Evolutionary conservation across 805 yeast species (phyloP), one percentile per base, ranked within the genome.

Genomic region (Isabelozyma gotoi): DNA sequence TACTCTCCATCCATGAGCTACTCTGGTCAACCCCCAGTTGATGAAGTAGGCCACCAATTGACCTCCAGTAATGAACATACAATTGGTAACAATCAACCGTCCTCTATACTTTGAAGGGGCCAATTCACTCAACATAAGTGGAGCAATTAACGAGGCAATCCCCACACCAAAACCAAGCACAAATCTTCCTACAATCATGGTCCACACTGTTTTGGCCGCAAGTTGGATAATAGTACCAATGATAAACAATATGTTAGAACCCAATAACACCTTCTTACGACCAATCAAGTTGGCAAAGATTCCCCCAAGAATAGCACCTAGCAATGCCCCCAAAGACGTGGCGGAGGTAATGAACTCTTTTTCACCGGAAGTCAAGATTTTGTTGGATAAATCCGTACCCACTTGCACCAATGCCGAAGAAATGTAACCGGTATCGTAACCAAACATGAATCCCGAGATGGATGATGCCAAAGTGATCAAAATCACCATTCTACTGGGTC

Each of bases 131-230:
- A 92, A 86, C 74, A 90, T 91, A 44, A 92, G 73, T 1, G 99
- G 99, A n/a, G 98, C 89, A 43, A 89, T 85, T 42, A 92, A 72
- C 2, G 97, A 90, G 1, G 97, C 98, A 43, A 88, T 78, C 53
- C 99, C 99, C 19, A 92, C 97, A 55, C 97, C 98, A 65, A 88
- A 87, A 14, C 99, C 99, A 85, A 94, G 87, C 38, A 92, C 73
- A 51, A 94, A 84, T 62, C 98, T 78, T 36, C 98, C 99, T 11
- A 71, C 82, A 49, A 88, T 84, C 98, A 92, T 92, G 36, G 85
- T 82, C 95, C 97, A 88, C 46, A 89, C 84, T 3, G 83, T 72
- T 42, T 80, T 78, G 7, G 97, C 81, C 21, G 84, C 87, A 45
- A 94, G 80, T 69, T 92, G 99, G 46, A 91, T 70, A 36, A 80